phyloP scores from a whole-genome alignment of 139 green algal species.

The Nannochloris sp. region DNA sequence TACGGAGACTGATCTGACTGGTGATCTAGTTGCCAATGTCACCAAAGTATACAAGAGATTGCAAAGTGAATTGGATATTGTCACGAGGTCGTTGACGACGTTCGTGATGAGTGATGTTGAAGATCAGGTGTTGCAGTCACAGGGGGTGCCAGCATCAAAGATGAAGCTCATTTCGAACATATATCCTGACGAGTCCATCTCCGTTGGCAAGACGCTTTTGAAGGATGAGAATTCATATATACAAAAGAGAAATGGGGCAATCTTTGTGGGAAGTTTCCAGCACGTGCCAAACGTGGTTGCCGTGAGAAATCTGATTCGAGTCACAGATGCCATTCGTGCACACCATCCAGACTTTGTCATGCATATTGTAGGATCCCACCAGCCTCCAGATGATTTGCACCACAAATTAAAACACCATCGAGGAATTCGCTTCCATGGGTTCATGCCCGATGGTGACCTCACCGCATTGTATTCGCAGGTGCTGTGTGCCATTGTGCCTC shows the following conservation, averaged over 20 bases:
- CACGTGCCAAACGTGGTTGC: background rate
- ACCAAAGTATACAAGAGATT: too few relatives aligned
- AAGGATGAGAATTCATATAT: background rate
- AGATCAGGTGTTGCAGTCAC: background rate
- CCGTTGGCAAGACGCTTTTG: too few relatives aligned
- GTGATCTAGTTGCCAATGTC: too few relatives aligned
- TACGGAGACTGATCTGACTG: too few relatives aligned
- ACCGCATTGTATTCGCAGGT: slow-evolving; percentile 3
- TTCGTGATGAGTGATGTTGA: too few relatives aligned
- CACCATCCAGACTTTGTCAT: background rate
- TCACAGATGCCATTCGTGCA: background rate
- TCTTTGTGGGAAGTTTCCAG: background rate
- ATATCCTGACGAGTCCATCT: background rate
- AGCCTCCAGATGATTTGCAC: background rate
- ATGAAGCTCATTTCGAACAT: background rate
- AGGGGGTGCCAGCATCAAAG: background rate
- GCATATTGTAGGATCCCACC: background rate
- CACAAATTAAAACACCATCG: background rate
- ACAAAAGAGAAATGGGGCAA: background rate
- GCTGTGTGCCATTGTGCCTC: slow-evolving; percentile 9
- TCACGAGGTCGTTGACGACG: too few relatives aligned
- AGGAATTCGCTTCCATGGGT: background rate
- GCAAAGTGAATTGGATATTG: too few relatives aligned
- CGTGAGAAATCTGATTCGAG: background rate
- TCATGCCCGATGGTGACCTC: slow-evolving; percentile 3